Percentiles rank a stretch among this genome's conserved stretches.
Evolutionary conservation across 1,139 yeast genomes (phyloP).

Genomic region (Blastobotrys raffinosifermentans): DNA sequence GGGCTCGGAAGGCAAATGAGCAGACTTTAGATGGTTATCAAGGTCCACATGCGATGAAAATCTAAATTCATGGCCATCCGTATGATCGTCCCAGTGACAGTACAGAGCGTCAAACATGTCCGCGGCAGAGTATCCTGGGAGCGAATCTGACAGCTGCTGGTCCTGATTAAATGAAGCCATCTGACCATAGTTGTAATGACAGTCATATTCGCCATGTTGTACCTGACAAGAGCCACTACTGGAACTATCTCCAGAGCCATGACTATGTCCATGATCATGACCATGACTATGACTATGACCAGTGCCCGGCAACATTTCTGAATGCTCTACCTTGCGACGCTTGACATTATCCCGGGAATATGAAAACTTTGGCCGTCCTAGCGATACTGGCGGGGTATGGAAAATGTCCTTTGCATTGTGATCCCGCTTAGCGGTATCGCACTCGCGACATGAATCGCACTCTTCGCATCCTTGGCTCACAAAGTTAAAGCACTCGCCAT

Average conservation of each 20-base stretch:
- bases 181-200: too few relatives aligned
- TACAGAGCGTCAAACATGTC: conserved; percentile 15
- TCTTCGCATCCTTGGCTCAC: conserved; percentile 1
- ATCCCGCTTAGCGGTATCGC: background rate
- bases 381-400: background rate
- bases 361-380: conserved; percentile 1
- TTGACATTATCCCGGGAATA: conserved; percentile 1
- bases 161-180: too few relatives aligned
- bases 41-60: conserved; percentile 27
- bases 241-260: too few relatives aligned
- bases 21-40: conserved; percentile 25
- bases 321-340: too few relatives aligned
- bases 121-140: conserved; percentile 3
- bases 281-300: too few relatives aligned
- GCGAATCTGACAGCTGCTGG: background rate
- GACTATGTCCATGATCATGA: too few relatives aligned
- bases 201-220: too few relatives aligned
- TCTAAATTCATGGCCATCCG: conserved; percentile 19
- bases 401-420: background rate
- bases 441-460: background rate
- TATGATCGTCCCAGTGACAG: conserved; percentile 36
- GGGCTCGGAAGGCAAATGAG: conserved; percentile 10
- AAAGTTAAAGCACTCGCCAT: background rate
- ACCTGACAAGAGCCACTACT: too few relatives aligned
- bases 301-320: too few relatives aligned